Conservation (phyloP, 108 stramenopile species). For the Skeletonema marinoi region DNA sequence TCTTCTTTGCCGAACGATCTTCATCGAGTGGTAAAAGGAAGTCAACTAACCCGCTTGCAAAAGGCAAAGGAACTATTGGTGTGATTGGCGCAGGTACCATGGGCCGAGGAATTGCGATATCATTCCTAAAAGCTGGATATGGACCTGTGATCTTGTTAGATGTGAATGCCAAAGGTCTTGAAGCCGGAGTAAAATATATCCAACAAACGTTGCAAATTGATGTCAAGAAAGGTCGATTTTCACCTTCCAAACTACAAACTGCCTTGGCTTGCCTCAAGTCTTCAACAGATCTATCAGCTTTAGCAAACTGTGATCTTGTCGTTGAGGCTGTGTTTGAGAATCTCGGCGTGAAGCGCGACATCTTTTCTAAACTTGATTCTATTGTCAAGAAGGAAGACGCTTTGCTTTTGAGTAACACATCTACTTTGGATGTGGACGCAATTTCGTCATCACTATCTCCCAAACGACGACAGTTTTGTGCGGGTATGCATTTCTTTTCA, state of each 20-base stretch:
- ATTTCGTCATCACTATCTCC: slow-evolving; percentile 77
- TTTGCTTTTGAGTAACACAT: slow-evolving; percentile 83
- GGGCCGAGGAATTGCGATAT: slow-evolving; percentile 96
- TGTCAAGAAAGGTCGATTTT: slow-evolving; percentile 55
- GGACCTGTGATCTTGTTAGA: slow-evolving; percentile 87
- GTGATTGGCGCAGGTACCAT: slow-evolving; percentile 97
- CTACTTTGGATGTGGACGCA: slow-evolving; percentile 92
- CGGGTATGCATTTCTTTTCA: slow-evolving; percentile 97
- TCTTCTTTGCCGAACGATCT: slow-evolving; percentile 93
- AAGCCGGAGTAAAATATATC: slow-evolving; percentile 68
- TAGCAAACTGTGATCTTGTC: slow-evolving; percentile 70
- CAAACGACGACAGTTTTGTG: slow-evolving; percentile 67
- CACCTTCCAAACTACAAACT: slow-evolving; percentile 32
- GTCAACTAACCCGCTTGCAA: slow-evolving; percentile 2
- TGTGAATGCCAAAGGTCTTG: slow-evolving; percentile 66
- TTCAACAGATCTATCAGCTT: slow-evolving; percentile 48
- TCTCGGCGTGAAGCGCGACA: slow-evolving; percentile 88
- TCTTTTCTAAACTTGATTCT: slow-evolving; percentile 85
- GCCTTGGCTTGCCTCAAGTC: slow-evolving; percentile 22
- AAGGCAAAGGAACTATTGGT: slow-evolving; percentile 55
- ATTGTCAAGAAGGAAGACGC: slow-evolving; percentile 57
- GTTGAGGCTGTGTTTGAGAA: slow-evolving; percentile 98
- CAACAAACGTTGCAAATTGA: slow-evolving; percentile 58
- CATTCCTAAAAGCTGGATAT: slow-evolving; percentile 88
- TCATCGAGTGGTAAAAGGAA: slow-evolving; percentile 40